Evolutionary conservation across 2,329 filamentous ascomycete genomes (phyloP), one percentile per base, ranked within the genome.

Genomic region (Alternaria hordeiaustralica): DNA sequence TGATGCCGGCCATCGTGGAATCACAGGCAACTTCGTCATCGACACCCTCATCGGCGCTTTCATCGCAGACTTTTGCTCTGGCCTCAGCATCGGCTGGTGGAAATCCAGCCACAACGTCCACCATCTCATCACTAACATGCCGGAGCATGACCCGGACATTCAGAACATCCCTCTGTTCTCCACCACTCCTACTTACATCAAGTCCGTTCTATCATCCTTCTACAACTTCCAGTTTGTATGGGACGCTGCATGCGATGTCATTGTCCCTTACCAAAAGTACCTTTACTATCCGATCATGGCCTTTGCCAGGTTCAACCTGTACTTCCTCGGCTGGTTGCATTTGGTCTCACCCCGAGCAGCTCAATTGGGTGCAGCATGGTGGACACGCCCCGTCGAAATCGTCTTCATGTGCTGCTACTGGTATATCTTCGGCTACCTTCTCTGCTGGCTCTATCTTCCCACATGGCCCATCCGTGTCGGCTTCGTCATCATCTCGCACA

Each of bases 241-340:
- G 78, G 93, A 97, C 76, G 85, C 85, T 7, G 85, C 88, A n/a
- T 91, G 92, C 20, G 90, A 89, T 75, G 78, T 92, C 65, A 78
- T 93, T 13, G 82, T 96, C 53, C 86, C 85, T n/a, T 86, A 92
- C 64, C 94, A 97, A 79, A 86, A 92, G 63, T 94, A 92, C 79
- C 86, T 91, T 0, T 97, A 97, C 81, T 97, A 96, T 77, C 87
- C 92, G 3, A 84, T 97, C 68, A 88, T 97, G 72, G 84, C 88
- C 36, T 87, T 97, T 65, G 94, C 92, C 6, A 89, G 94, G 41
- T 94, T 97, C 84, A 97, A 97, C 77, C 87, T 97, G 15, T 97
- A 96, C 79, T 83, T 88, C 11, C 86, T 96, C 15, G 94, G 92
- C 13, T 96, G 91, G 91, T 86, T 90, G 67, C 93, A 91, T 77